Conservation (phyloP, 139 green algal genomes). For the Closterium sp. region DNA sequence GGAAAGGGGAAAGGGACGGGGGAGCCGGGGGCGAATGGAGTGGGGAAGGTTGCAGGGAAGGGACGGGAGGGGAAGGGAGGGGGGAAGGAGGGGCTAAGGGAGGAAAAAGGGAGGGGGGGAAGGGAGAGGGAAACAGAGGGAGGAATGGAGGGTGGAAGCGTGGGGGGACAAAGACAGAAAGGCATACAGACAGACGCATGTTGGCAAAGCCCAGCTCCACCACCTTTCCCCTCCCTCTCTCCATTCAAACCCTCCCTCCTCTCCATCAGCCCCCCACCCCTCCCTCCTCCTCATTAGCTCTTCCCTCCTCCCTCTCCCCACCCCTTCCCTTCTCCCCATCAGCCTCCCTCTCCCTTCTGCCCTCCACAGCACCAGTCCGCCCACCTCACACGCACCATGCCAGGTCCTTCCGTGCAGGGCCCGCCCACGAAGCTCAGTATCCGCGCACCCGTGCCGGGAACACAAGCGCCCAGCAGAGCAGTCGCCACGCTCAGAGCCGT, state of each 20-base stretch:
- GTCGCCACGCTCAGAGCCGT: conserved; percentile 87
- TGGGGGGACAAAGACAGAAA: not conserved
- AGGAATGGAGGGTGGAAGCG: not conserved
- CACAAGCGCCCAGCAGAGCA: conserved; percentile 73
- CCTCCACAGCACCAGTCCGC: not conserved
- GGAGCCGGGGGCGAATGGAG: not conserved
- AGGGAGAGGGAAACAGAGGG: not conserved
- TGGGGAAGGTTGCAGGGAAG: not conserved
- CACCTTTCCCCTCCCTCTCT: not conserved
- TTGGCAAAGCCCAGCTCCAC: not conserved
- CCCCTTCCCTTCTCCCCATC: not conserved
- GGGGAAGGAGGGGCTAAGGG: not conserved
- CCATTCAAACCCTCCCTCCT: not conserved
- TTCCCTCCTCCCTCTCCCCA: not conserved
- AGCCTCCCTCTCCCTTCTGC: not conserved
- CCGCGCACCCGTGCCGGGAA: conserved; percentile 71
- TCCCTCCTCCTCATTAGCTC: too few relatives aligned
- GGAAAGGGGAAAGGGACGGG: not conserved
- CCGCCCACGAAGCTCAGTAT: conserved; percentile 92
- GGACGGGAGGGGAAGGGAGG: not conserved
- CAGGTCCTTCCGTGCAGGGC: conserved; percentile 84
- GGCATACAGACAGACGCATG: not conserved
- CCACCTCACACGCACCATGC: conserved; percentile 33
- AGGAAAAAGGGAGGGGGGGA: not conserved
- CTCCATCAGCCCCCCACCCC: too few relatives aligned